Percentiles rank a stretch among this genome's conserved stretches.
phyloP scores from a whole-genome alignment of 495 filamentous ascomycete genomes.

The Lasiosphaeria ovina region DNA sequence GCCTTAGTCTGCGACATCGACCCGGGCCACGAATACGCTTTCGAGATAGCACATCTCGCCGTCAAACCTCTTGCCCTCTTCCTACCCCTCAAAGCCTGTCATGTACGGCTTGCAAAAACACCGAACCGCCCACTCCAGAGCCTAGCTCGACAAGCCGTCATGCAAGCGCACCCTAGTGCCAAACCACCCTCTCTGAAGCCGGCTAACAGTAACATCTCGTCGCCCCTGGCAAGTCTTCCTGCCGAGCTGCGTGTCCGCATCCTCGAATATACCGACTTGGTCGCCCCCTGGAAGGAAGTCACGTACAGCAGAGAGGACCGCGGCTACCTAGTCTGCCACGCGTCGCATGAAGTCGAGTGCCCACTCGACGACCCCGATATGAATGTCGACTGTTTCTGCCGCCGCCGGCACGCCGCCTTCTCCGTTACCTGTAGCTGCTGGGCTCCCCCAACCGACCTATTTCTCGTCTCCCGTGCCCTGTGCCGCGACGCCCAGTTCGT shows the following conservation, averaged over 20 bases:
- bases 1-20: constrained; percentile 5
- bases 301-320: constrained; percentile 16
- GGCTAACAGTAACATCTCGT: not conserved
- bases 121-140: not conserved
- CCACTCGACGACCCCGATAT: not conserved
- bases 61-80: not conserved
- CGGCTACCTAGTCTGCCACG: constrained; percentile 2
- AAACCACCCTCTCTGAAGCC: not conserved
- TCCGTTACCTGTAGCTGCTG: constrained; percentile 17
- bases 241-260: constrained; percentile 12
- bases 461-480: constrained; percentile 13
- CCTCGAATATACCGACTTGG: constrained; percentile 17
- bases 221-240: constrained; percentile 8
- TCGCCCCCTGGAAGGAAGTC: constrained; percentile 14
- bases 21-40: not conserved
- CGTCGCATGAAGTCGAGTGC: not conserved
- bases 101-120: constrained; percentile 3
- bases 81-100: constrained; percentile 4
- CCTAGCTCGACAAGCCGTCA: constrained; percentile 1
- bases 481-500: constrained; percentile 13
- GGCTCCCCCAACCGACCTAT: constrained; percentile 12
- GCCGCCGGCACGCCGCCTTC: constrained; percentile 16
- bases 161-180: constrained; percentile 6
- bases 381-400: constrained; percentile 14
- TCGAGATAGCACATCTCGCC: not conserved